phyloP scores from a whole-genome alignment of 768 basidiomycete species.

The Leccinum variicolor region DNA sequence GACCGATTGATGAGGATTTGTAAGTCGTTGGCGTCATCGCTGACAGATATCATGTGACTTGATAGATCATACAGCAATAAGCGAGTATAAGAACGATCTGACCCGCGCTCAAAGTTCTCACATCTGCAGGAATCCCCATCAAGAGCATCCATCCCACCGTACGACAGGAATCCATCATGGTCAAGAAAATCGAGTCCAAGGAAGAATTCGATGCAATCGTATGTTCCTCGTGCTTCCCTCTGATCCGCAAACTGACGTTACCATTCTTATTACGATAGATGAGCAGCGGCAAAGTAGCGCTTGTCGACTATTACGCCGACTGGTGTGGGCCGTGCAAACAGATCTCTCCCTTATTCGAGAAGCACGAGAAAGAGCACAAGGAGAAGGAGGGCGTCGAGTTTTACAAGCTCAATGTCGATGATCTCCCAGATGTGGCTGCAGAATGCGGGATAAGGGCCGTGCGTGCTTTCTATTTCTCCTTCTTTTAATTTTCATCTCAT shows the following conservation, averaged over 20 bases:
- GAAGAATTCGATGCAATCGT: conserved; percentile 3
- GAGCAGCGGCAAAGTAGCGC: background rate
- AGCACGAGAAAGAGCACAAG: background rate
- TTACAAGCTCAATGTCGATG: conserved; percentile 74
- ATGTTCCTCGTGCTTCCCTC: background rate
- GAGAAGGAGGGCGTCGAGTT: conserved; percentile 40
- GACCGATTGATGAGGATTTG: background rate
- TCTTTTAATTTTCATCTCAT: background rate
- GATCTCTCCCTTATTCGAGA: conserved; percentile 16
- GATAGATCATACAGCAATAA: background rate
- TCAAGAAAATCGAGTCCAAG: background rate
- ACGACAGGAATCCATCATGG: conserved; percentile 1
- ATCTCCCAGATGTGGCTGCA: conserved; percentile 41
- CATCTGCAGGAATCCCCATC: background rate
- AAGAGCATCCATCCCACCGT: background rate
- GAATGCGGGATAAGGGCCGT: conserved; percentile 57
- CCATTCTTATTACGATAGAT: background rate
- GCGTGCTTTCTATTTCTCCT: conserved; percentile 18
- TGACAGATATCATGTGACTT: conserved; percentile 5
- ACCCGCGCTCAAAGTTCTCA: no score
- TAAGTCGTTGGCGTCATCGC: background rate
- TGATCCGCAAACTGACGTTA: background rate
- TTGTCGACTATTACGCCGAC: conserved; percentile 20
- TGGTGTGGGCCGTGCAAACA: conserved; percentile 20
- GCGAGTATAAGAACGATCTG: background rate